Conservation (phyloP, 352 stramenopile species). For the Globisporangium uncinulatum region DNA sequence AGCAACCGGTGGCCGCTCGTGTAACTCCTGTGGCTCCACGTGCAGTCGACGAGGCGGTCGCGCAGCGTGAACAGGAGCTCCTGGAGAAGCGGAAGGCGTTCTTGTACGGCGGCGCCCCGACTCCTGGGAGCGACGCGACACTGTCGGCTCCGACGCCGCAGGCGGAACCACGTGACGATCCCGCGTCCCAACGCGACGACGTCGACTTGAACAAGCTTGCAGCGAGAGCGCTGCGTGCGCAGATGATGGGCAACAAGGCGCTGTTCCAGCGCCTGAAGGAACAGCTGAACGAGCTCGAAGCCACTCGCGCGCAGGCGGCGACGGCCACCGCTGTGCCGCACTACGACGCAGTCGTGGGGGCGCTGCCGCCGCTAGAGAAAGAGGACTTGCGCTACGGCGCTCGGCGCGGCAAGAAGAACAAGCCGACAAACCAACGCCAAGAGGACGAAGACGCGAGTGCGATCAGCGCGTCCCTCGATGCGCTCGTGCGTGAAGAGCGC, state of each 20-base stretch:
- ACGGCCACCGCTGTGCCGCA: slow-evolving; percentile 39
- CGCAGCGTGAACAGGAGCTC: slow-evolving; percentile 29
- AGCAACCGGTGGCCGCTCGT: slow-evolving; percentile 5
- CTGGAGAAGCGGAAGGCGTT: slow-evolving; percentile 51
- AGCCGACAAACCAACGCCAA: slow-evolving; percentile 4
- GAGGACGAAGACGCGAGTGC: slow-evolving; percentile 6
- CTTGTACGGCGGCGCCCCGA: slow-evolving; percentile 37
- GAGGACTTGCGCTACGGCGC: slow-evolving; percentile 59
- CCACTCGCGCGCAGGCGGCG: slow-evolving; percentile 39
- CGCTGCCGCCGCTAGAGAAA: slow-evolving; percentile 59
- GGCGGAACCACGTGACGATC: too few species aligned
- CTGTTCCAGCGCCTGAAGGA: slow-evolving; percentile 72
- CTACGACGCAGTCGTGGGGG: slow-evolving; percentile 48
- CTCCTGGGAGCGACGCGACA: neutral
- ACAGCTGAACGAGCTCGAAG: slow-evolving; percentile 78
- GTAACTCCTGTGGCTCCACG: neutral
- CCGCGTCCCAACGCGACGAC: slow-evolving; percentile 16
- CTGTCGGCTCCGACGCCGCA: neutral
- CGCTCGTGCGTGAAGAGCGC: slow-evolving; percentile 75
- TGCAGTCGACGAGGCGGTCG: slow-evolving; percentile 22
- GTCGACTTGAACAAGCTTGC: slow-evolving; percentile 78
- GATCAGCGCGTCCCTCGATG: slow-evolving; percentile 40
- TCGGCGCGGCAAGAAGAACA: slow-evolving; percentile 62
- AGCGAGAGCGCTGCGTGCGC: slow-evolving; percentile 63
- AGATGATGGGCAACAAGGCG: slow-evolving; percentile 79